A percentile compares a stretch with the other conserved stretches of the same genome.
phyloP scores from a whole-genome alignment of 306 rosid species.

The Sechiopsis laciniata region DNA sequence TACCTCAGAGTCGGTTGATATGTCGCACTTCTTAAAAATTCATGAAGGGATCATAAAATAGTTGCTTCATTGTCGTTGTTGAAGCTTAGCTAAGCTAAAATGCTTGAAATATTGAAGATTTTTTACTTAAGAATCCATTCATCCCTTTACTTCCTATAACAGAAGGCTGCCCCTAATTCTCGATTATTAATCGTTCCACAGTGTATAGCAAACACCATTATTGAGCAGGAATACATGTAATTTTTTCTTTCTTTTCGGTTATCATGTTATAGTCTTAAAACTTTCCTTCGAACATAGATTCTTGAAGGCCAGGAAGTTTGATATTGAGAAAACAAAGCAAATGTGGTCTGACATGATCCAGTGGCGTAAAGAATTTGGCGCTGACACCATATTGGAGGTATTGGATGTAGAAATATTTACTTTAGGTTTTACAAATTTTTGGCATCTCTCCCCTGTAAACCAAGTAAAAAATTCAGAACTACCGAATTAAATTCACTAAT shows the following conservation, averaged over 20 bases:
- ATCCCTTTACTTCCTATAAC: not conserved
- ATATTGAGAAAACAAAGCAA: conserved; percentile 67
- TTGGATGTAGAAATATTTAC: conserved; percentile 1
- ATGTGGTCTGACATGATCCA: conserved; percentile 88
- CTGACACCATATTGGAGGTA: conserved; percentile 73
- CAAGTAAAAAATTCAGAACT: conserved; percentile 1
- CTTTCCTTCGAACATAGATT: conserved; percentile 39
- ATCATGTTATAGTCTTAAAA: not conserved
- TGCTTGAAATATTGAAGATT: not conserved
- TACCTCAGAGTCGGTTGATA: not conserved
- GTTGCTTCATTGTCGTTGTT: not conserved
- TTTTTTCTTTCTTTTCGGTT: not conserved
- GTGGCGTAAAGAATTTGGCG: conserved; percentile 82
- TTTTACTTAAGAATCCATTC: not conserved
- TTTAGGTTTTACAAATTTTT: not conserved
- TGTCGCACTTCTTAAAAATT: not conserved
- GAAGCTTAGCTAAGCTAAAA: not conserved
- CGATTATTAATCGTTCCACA: not conserved
- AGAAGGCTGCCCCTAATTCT: not conserved
- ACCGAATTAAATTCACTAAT: not conserved
- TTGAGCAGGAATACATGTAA: not conserved
- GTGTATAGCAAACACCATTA: not conserved
- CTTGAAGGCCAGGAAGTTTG: conserved; percentile 83
- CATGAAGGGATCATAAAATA: not conserved
- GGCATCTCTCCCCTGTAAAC: not conserved